Conservation (phyloP, 805 yeast species). For the Candida argentea region DNA sequence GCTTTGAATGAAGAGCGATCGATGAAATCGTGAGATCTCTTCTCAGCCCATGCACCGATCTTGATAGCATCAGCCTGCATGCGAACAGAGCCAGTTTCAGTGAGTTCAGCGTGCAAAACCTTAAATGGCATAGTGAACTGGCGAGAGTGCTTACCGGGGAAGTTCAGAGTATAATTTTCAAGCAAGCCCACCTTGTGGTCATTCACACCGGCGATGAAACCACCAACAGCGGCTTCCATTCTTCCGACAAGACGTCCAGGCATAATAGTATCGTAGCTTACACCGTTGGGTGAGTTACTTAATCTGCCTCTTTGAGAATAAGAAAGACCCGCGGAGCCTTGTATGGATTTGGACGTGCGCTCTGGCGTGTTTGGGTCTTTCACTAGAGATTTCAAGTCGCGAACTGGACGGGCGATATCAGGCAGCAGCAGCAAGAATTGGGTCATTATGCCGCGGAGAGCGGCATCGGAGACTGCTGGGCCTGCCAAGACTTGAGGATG, state of each 20-base stretch:
- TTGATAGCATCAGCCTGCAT: slow-evolving; percentile 31
- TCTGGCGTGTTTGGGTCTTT: slow-evolving; percentile 7
- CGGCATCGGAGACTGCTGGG: slow-evolving; percentile 11
- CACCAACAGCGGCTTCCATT: slow-evolving; percentile 51
- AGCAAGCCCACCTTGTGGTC: slow-evolving; percentile 25
- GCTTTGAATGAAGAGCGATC: slow-evolving; percentile 19
- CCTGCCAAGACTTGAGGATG: slow-evolving; percentile 31
- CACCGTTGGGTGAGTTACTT: slow-evolving; percentile 61
- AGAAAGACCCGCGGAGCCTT: slow-evolving; percentile 72
- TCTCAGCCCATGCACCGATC: slow-evolving; percentile 31
- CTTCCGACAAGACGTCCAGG: slow-evolving; percentile 59
- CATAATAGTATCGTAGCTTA: slow-evolving; percentile 40
- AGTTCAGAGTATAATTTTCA: slow-evolving; percentile 21
- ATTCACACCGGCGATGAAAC: slow-evolving; percentile 31
- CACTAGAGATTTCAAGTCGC: slow-evolving; percentile 14
- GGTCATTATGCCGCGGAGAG: slow-evolving; percentile 20
- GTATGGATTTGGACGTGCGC: slow-evolving; percentile 15
- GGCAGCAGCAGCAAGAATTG: slow-evolving; percentile 19
- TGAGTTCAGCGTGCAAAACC: slow-evolving; percentile 26
- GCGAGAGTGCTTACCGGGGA: slow-evolving; percentile 32
- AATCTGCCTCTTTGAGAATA: slow-evolving; percentile 63
- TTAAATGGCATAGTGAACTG: slow-evolving; percentile 35
- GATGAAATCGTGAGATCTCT: slow-evolving; percentile 11
- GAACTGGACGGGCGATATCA: slow-evolving; percentile 12
- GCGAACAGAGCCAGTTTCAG: slow-evolving; percentile 28